Evolutionary conservation across 331 rosid species (phyloP), one percentile per base, ranked within the genome.

Genomic region (Pyrus hybrid): DNA sequence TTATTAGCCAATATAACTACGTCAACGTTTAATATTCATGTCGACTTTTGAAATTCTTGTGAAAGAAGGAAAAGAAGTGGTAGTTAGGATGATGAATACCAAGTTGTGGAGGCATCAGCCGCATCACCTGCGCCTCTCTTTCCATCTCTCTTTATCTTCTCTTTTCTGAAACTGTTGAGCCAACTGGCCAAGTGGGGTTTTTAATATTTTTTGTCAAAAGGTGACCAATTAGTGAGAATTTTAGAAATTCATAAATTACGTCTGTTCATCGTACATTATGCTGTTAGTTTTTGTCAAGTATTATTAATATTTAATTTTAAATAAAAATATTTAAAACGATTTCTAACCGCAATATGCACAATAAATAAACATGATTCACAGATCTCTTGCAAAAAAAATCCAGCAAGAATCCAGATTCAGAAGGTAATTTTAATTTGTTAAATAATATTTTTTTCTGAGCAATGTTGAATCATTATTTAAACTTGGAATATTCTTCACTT

Each of bases 181-280:
- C 57, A 51, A 51, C 9, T 11, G 62, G 6, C 26, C 62, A n/a
- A 57, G 26, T 57, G 43, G 12, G 62, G 14, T 3, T 13, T 54
- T 18, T 6, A n/a, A n/a, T n/a, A n/a, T 30, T 6, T 4, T 6
- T 32, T 5, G 2, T 5, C 37, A 5, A 1, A 32, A 6, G 35
- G 35, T 30, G 1, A 30, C 33, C 33, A 30, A 30, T 30, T 30
- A 30, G 35, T 32, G 35, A 5, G 35, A 1, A 32, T 32, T 1
- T 1, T 32, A 0, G 0, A 6, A 32, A 32, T 33, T 7, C 0
- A 0, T 7, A 0, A 33, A 33, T 33, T 33, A 0, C 2, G 0
- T 33, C 0, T 0, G 0, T 35, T 35, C 0, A 0, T 35, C 1
- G 12, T 35, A 35, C 4, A 35, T 35, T 1, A 0, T 35, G 4